These are phyloP conservation scores for Alternaria brassicae DNA, from an alignment of 2,329 filamentous ascomycete genomes.

Conservation along the genomic window DNA sequence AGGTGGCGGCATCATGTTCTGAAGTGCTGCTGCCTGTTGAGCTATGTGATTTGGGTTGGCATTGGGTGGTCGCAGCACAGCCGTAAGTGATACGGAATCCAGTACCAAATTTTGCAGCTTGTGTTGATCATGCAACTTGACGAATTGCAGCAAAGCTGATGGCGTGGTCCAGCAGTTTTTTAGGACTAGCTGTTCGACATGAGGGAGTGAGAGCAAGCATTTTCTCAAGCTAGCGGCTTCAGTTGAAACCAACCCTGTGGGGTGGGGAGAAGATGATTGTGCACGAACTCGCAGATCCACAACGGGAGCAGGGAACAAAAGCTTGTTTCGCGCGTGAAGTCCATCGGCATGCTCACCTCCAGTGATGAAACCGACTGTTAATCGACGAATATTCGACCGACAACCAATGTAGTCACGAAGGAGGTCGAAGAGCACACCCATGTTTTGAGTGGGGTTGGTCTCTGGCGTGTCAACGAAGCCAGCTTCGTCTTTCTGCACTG, in stretches of 20 bases:
- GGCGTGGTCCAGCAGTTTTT: slow-evolving; percentile 75
- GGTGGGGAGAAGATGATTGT: slow-evolving; percentile 7
- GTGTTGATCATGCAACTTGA: slow-evolving; percentile 57
- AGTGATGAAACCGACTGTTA: slow-evolving; percentile 71
- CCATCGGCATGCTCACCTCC: slow-evolving; percentile 72
- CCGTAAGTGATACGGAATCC: slow-evolving; percentile 69
- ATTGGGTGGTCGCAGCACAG: slow-evolving; percentile 24
- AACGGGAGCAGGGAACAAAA: slow-evolving; percentile 69
- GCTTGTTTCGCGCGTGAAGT: slow-evolving; percentile 66
- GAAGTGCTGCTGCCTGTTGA: slow-evolving; percentile 3
- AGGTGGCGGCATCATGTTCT: slow-evolving; percentile 2
- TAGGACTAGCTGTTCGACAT: slow-evolving; percentile 66
- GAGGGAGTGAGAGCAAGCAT: slow-evolving; percentile 60
- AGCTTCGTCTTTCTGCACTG: slow-evolving; percentile 61
- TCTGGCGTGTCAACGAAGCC: slow-evolving; percentile 58
- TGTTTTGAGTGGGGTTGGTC: slow-evolving; percentile 61
- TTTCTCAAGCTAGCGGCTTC: slow-evolving; percentile 19
- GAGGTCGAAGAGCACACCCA: slow-evolving; percentile 60
- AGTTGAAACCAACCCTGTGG: slow-evolving; percentile 17
- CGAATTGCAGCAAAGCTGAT: slow-evolving; percentile 61
- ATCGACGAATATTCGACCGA: slow-evolving; percentile 60
- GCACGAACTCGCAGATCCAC: slow-evolving; percentile 29
- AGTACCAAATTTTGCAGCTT: slow-evolving; percentile 64
- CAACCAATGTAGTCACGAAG: slow-evolving; percentile 60
- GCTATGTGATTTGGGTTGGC: slow-evolving; percentile 11